Base-by-base conservation (phyloP, 768 basidiomycete genomes). In the Tubosaeta sp. region DNA sequence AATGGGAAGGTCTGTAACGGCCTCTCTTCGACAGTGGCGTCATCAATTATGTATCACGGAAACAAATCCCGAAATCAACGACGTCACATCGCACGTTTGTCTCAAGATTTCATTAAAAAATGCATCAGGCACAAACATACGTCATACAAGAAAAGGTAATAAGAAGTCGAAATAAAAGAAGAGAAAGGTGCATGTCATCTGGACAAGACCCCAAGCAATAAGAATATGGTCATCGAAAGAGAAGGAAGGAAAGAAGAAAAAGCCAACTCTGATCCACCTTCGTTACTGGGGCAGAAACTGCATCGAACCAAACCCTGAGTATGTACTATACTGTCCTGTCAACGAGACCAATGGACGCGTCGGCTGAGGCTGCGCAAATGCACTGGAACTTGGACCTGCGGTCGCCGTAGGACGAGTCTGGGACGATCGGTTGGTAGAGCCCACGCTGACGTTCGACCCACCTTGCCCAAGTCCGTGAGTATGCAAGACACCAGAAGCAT, bases 351-450 rank as follows among this genome's bases (percentile, higher is more conserved):
- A 25, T 10, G 63, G 56, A 32, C 63, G 64, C 33, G 55, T 57
- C 7, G 61, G 61, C 41, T 65, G 60, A 1, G 67, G 59, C 19
- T 69, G 65, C 12, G 57, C 61, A 43, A 57, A 69, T 43, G 41
- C n/a, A 35, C 55, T 38, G 10, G 53, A 47, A 31, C 45, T 39
- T 17, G 49, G 17, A 6, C 50, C 48, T 19, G 59, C 54, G 12
- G 55, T 41, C 16, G 54, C 52, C 22, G 58, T 48, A 2, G 62
- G 49, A 25, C 59, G 57, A 2, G 60, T 32, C 19, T 58, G 69
- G 17, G 69, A 44, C 11, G 63, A 57, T 14, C 67, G 49, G 46
- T 19, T 56, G 12, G 35, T 57, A 11, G 46, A 14, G 9, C 62
- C 51, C 16, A 51, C 37, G 17, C 19, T 48, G 39, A 48, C 54